Base-by-base conservation (phyloP, 2,329 filamentous ascomycete genomes). In the Phyllosticta citribraziliensis region DNA sequence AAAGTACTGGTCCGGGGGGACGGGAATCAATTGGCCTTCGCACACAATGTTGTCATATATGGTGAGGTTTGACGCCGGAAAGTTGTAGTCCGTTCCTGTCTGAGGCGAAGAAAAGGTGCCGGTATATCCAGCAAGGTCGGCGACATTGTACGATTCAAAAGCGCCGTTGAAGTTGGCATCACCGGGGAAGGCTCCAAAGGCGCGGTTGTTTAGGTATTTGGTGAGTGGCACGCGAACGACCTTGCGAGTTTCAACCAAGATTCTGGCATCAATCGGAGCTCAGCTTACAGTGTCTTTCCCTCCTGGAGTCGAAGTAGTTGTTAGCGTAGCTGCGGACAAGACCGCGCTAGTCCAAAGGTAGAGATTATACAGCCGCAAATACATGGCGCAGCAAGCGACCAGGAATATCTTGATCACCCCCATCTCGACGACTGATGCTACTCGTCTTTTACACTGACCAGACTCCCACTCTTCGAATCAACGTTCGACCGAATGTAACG, bases 181-280 rank as follows among this genome's bases (percentile, higher is more conserved):
- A 2, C 77, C 77, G 0, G 78, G 74, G 12, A 70, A 69, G 0
- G 71, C 70, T 2, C 77, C 77, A 62, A 81, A 80, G 1, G 70
- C 78, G 60, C 78, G 78, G 66, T 80, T 80, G 69, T 81, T 79
- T 68, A 76, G 78, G 52, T 73, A 72, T 0, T 67, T 19, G 0
- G 69, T 66, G 22, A 80, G 65, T 12, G 67, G 62, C 2, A 72
- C 53, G 17, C 65, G 64, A 1, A 69, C 62, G 11, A 62, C 65
- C 63, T 67, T 47, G 12, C 20, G 20, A 2, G 20, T 19, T 30
- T 62, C 50, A 62, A 51, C 17, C 30, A 35, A 17, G 14, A n/a
- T 8, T 19, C 40, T 47, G 6, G 40, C 17, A 17, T n/a, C 17
- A n/a, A n/a, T 17, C 2, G 40, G 40, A 47, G 40, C 40, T 47